These are phyloP conservation scores for Abelmoschus esculentus DNA, from an alignment of 345 rosid species.

Conservation along the genomic window DNA sequence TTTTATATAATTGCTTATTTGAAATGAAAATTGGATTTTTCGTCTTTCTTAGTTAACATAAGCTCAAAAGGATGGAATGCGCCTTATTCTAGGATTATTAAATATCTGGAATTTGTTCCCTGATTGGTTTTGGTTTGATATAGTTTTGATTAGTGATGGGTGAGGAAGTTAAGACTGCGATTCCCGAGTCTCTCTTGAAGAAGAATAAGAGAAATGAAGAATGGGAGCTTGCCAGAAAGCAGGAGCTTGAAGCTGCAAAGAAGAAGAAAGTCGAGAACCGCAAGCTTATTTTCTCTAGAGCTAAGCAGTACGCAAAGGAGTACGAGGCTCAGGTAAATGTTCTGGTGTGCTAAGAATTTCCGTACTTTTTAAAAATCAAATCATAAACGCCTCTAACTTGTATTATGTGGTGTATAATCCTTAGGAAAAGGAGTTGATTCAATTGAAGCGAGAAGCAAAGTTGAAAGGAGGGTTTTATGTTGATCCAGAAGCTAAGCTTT, in stretches of 20 bases:
- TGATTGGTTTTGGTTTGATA: neutral
- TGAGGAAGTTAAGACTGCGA: conserved; percentile 28
- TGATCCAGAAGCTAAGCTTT: neutral
- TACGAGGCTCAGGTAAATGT: conserved; percentile 44
- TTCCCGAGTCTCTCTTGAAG: conserved; percentile 72
- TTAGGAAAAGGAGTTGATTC: neutral
- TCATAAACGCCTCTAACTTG: neutral
- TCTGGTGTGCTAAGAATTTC: too few species aligned
- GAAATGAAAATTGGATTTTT: too few species aligned
- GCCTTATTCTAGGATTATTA: neutral
- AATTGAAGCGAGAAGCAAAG: neutral
- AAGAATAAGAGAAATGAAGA: conserved; percentile 79
- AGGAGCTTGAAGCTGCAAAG: conserved; percentile 36
- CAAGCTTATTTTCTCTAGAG: conserved; percentile 48
- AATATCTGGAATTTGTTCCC: neutral
- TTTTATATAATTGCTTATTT: too few species aligned
- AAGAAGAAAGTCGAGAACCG: conserved; percentile 46
- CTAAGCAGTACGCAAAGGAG: conserved; percentile 49
- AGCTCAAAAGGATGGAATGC: neutral
- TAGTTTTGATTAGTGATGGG: conserved; percentile 17
- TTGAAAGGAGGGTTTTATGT: neutral
- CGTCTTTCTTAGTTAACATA: too few species aligned
- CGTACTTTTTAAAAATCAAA: too few species aligned
- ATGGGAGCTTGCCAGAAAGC: conserved; percentile 40
- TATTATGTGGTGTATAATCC: neutral